Evolutionary conservation across 768 basidiomycete genomes (phyloP), one percentile per base, ranked within the genome.

Genomic region (Hericium erinaceus): DNA sequence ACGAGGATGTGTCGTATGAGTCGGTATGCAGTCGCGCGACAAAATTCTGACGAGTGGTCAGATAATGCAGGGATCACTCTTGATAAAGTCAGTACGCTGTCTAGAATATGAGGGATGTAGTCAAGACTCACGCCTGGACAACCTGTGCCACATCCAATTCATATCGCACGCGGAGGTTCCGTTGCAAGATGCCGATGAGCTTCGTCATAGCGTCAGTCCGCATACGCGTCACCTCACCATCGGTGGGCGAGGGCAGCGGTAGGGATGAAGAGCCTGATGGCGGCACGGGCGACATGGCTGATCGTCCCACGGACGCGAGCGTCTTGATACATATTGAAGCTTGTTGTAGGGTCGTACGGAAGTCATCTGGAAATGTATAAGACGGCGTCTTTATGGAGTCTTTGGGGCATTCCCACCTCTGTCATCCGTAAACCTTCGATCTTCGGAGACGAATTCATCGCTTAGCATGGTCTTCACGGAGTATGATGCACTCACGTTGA

Each of bases 1-100:
- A 92, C 81, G 6, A 95, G 68, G 1, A 81, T 73, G 65, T 94
- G 85, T 18, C 95, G 82, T 16, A 98, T 75, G 2, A 95, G 75
- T 46, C 93, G 79, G 70, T 95, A 98, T 0, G 87, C 88, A 2
- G 84, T 83, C 11, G 94, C 84, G 40, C 92, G 81, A 63, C 87
- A 83, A 52, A 85, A 80, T 58, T 84, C 85, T 2, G 85, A 82
- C 10, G 81, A 80, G 28, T 72, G 74, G 65, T 97, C 95, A n/a
- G 85, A 78, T 12, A 98, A 77, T 28, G 81, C 84, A 10, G 88
- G 86, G 44, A 87, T 72, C n/a, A 89, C 76, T 16, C 95, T 98
- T 67, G 11, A 57, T 20, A 16, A n/a, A n/a, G 16, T 16, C 9
- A 16, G 18, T 3, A 2, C 18, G 9, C 15, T 18, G 18, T 4